These are phyloP conservation scores for Triangularia setosa DNA, from an alignment of 2,329 filamentous ascomycete genomes.

Conservation along the genomic window DNA sequence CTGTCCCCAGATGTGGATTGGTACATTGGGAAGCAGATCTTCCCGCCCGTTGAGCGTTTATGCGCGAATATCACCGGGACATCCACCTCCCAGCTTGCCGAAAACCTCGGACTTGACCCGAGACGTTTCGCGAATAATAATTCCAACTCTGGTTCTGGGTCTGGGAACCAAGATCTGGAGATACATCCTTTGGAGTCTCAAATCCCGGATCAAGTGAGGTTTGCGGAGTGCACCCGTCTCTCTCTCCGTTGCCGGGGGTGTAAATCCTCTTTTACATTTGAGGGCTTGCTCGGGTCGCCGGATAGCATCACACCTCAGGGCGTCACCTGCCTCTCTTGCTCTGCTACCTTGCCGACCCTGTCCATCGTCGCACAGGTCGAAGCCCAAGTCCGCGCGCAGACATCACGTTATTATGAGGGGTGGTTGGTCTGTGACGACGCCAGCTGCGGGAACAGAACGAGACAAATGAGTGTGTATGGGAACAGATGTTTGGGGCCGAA, in stretches of 20 bases:
- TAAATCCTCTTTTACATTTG: slow-evolving; percentile 67
- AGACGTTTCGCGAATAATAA: slow-evolving; percentile 64
- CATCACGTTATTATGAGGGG: slow-evolving; percentile 83
- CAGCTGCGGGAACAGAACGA: slow-evolving; percentile 78
- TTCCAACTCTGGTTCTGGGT: slow-evolving; percentile 40
- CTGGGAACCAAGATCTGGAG: slow-evolving; percentile 57
- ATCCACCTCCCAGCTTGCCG: slow-evolving; percentile 82
- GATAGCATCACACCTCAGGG: slow-evolving; percentile 68
- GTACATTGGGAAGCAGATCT: slow-evolving; percentile 97
- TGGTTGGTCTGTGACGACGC: slow-evolving; percentile 89
- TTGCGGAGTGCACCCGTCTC: slow-evolving; percentile 74
- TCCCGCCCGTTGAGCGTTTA: slow-evolving; percentile 94
- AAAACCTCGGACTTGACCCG: slow-evolving; percentile 88
- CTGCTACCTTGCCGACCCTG: slow-evolving; percentile 61
- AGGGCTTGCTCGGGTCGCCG: slow-evolving; percentile 62
- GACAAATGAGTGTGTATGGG: slow-evolving; percentile 91
- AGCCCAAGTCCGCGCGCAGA: slow-evolving; percentile 71
- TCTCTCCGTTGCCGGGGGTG: slow-evolving; percentile 77
- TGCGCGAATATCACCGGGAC: slow-evolving; percentile 95
- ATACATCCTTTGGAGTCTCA: slow-evolving; percentile 92
- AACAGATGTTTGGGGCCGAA: slow-evolving; percentile 83
- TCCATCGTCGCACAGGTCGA: slow-evolving; percentile 85
- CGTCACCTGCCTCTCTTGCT: slow-evolving; percentile 69
- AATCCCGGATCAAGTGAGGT: slow-evolving; percentile 86
- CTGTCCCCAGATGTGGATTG: slow-evolving; percentile 92